These are phyloP conservation scores for Corymbia calophylla DNA, from an alignment of 441 rosid genomes.

Conservation along the genomic window DNA sequence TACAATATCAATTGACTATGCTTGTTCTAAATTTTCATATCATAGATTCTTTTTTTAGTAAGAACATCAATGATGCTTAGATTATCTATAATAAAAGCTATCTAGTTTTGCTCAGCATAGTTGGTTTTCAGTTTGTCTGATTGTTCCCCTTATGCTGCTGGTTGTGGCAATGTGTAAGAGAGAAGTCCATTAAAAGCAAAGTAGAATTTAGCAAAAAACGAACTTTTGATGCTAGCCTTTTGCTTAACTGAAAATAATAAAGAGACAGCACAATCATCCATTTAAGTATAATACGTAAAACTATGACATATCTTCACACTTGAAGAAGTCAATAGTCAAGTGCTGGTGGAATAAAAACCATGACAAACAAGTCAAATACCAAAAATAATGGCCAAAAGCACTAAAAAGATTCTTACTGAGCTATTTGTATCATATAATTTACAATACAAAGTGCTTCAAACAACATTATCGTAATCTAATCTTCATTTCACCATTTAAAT, in stretches of 20 bases:
- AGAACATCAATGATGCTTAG: not conserved
- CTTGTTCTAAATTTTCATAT: not conserved
- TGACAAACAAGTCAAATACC: not conserved
- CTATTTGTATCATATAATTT: not conserved
- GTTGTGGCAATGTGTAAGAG: not conserved
- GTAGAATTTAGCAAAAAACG: not conserved
- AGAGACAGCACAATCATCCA: not conserved
- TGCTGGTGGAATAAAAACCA: not conserved
- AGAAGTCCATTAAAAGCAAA: not conserved
- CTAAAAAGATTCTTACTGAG: not conserved
- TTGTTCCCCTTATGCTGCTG: not conserved
- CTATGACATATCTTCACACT: not conserved
- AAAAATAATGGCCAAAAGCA: not conserved
- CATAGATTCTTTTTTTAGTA: not conserved
- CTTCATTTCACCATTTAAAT: not conserved
- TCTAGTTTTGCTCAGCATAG: not conserved
- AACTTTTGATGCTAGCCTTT: not conserved
- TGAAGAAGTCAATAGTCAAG: not conserved
- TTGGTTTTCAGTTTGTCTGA: not conserved
- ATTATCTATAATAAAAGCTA: not conserved
- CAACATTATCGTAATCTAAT: not conserved
- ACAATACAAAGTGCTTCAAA: not conserved
- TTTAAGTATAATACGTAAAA: not conserved
- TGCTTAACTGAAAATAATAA: not conserved
- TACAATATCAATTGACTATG: not conserved